Base-by-base conservation (phyloP, 345 rosid genomes). In the Alliaria petiolata region DNA sequence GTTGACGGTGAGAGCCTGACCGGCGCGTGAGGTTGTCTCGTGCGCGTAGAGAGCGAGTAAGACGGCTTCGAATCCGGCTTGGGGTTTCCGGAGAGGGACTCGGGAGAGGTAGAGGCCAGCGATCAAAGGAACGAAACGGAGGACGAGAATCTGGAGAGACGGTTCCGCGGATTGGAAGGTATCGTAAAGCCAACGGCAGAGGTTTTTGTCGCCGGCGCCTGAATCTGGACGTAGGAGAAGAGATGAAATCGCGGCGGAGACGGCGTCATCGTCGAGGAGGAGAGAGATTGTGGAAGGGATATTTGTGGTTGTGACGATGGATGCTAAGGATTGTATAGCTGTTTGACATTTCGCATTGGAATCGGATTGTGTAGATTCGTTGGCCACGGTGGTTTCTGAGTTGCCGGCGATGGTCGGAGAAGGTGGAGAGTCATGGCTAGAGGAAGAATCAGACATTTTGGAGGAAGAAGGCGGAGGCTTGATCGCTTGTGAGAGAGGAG, bases 131-230 rank as follows among this genome's bases (percentile, higher is more conserved):
- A 89, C 81, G 85, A 79, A 85, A 12, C 90, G 91, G 62, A 85
- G 85, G 77, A 91, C 90, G 13, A 86, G 85, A 65, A 91, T 87
- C 65, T 86, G 95, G 38, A 89, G 90, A 2, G 81, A 60, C 0
- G 91, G 84, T 22, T 85, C 79, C 8, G 79, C 5, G 62, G 89
- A 80, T 57, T 91, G 95, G 76, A 93, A 91, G 5, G 97, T 87
- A 64, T 93, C 95, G 76, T 89, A 93, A 42, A 93, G 87, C 98
- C 98, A 91, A 7, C 95, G 88, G 61, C 95, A 93, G 65, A 91
- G 91, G 67, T 82, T 85, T 74, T 86, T 78, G 50, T 89, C 92
- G 0, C 97, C 95, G 25, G 96, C 70, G 50, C 98, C 96, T 8
- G 97, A 87, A 30, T 80, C 79, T 0, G 90, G 92, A 16, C 74